A percentile compares a stretch with the other conserved stretches of the same genome.
phyloP scores from a whole-genome alignment of 2,329 filamentous ascomycete genomes.

The Colletotrichum cordylinicola region DNA sequence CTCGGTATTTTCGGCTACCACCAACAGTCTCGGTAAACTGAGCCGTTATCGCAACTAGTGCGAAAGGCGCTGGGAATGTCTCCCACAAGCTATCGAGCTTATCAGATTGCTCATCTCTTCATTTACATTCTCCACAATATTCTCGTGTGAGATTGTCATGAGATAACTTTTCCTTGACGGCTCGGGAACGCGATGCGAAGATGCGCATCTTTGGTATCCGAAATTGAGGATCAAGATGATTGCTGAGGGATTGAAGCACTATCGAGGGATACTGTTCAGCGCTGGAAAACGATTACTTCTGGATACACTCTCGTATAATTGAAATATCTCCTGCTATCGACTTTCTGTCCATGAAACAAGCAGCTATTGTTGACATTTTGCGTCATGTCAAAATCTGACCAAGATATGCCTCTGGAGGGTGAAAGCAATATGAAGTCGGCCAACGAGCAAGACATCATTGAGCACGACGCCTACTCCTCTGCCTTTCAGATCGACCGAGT shows the following conservation, averaged over 20 bases:
- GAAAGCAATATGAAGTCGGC: background rate
- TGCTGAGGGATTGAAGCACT: rapidly evolving
- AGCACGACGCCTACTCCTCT: background rate
- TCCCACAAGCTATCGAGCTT: background rate
- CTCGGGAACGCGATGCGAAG: background rate
- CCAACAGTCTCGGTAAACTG: background rate
- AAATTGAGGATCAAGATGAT: background rate
- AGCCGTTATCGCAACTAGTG: rapidly evolving
- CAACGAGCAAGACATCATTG: rapidly evolving
- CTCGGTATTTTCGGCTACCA: background rate
- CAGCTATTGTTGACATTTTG: rapidly evolving
- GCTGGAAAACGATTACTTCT: rapidly evolving
- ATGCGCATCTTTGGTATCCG: background rate
- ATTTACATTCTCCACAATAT: background rate
- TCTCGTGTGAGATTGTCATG: background rate
- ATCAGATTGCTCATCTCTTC: background rate
- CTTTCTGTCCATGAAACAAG: background rate
- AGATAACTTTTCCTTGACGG: background rate
- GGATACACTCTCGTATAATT: background rate
- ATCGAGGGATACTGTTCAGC: background rate
- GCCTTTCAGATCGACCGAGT: background rate
- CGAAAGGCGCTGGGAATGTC: background rate
- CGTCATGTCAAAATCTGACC: background rate
- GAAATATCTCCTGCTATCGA: rapidly evolving
- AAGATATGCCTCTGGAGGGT: background rate